Base-by-base conservation (phyloP, 139 green algal species). In the Chlorella ohadii region DNA sequence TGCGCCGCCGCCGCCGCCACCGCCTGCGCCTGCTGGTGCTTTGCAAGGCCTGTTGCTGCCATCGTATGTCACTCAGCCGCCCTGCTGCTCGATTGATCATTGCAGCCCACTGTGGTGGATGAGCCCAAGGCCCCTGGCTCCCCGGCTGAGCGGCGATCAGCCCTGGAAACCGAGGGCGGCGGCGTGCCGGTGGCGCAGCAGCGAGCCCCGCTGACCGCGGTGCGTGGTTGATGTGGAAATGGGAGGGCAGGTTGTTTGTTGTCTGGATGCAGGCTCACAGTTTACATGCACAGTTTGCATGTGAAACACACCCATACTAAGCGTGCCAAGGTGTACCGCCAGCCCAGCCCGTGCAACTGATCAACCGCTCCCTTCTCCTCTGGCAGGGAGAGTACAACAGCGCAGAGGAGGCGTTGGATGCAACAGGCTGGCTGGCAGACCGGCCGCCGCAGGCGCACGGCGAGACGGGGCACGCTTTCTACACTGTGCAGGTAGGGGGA, bases 401-500 rank as follows among this genome's bases (percentile, higher is more conserved):
- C 0, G 76, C 76, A 0, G 86, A 90, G 59, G 82, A 85, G 38
- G 38, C 72, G 25, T 16, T 90, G 22, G 82, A 90, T 41, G 74
- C 73, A 11, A 83, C 75, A 4, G 86, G 86, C 17, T 67, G 87
- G 55, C 65, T 90, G 56, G 67, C 28, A 5, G 76, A 85, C 76
- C 66, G 71, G 2, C 82, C 82, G 20, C 82, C 82, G 5, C 34
- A 65, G 38, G 34, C n/a, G 15, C 39, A 66, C 25, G 82, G 82
- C 36, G 86, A 74, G 31, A 72, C 82, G 12, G 86, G 86, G 13
- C 82, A 87, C 51, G 66, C 75, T 0, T 87, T 86, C 34, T 90
- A 90, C 61, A 87, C 82, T 7, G 81, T 90, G 38, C 90, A 93
- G 73, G 22, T 90, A 56, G 36, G 36, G 36, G 22, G 68, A 16